A percentile compares a stretch with the other conserved stretches of the same genome.
These are phyloP conservation scores for Tephrocybe sp. DNA, from an alignment of 768 basidiomycete species.

Conservation along the genomic window DNA sequence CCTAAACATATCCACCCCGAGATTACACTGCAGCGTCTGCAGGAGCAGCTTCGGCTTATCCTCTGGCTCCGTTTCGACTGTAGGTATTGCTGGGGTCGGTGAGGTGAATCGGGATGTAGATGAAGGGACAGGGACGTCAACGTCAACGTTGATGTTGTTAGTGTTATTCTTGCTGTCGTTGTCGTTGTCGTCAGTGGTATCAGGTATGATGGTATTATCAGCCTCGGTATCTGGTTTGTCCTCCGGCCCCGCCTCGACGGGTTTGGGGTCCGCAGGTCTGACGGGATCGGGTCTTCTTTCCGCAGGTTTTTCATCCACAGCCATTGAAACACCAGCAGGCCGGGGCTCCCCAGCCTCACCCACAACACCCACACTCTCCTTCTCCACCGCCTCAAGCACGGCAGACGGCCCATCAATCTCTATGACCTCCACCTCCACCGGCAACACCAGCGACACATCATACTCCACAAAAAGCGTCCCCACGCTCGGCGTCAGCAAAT, in stretches of 20 bases:
- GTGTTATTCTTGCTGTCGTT: no score
- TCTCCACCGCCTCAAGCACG: conserved; percentile 13
- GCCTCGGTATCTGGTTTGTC: no score
- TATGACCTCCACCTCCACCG: conserved; percentile 20
- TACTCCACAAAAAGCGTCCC: conserved; percentile 22
- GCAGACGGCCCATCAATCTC: no score
- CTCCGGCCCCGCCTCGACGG: no score
- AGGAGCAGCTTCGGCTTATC: conserved; percentile 24
- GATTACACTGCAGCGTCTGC: conserved; percentile 37
- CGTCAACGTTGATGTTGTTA: no score
- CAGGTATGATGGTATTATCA: no score
- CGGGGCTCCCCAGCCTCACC: no score
- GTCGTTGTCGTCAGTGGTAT: no score
- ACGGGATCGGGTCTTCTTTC: no score
- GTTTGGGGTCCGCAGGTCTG: no score
- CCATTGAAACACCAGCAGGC: no score
- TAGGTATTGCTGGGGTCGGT: conserved; percentile 9
- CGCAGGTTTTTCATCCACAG: no score
- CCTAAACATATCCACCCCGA: conserved; percentile 35
- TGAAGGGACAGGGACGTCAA: neutral
- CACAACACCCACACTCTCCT: neutral
- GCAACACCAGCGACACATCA: conserved; percentile 39
- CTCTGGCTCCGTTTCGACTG: conserved; percentile 5
- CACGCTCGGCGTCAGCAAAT: conserved; percentile 35
- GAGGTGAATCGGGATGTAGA: neutral